phyloP scores from a whole-genome alignment of 805 yeast genomes.

The Saccharomyces cerevisiae region DNA sequence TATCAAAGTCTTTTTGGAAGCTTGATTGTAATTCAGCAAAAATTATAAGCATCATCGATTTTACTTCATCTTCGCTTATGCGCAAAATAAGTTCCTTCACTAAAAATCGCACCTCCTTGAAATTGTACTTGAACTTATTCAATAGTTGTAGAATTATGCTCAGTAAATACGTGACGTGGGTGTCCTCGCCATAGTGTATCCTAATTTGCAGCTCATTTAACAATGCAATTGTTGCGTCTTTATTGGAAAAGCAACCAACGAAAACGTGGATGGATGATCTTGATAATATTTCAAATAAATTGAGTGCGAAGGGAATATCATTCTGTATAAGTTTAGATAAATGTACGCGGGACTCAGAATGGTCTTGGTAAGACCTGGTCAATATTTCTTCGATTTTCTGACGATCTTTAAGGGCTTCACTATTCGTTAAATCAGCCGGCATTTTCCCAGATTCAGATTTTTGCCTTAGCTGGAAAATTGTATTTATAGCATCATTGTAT shows the following conservation, averaged over 20 bases:
- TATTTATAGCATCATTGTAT: constrained; percentile 14
- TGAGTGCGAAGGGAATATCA: constrained; percentile 13
- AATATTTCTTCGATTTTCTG: constrained; percentile 16
- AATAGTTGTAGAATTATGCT: constrained; percentile 23
- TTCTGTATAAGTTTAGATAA: constrained; percentile 8
- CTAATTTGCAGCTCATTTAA: constrained; percentile 13
- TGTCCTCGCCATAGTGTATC: constrained; percentile 16
- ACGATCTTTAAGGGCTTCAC: neutral
- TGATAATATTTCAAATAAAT: constrained; percentile 17
- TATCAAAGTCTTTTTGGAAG: constrained; percentile 15
- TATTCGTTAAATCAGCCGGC: neutral
- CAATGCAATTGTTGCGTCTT: constrained; percentile 12
- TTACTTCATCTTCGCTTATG: constrained; percentile 13
- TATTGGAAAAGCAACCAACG: constrained; percentile 17
- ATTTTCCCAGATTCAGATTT: neutral
- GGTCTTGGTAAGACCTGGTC: constrained; percentile 24
- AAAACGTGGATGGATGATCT: constrained; percentile 14
- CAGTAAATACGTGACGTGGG: constrained; percentile 13
- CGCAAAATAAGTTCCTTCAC: constrained; percentile 21
- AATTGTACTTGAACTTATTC: constrained; percentile 18
- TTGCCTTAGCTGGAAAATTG: constrained; percentile 7
- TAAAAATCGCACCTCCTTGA: constrained; percentile 20
- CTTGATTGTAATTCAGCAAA: constrained; percentile 12
- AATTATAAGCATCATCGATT: constrained; percentile 17
- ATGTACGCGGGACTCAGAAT: constrained; percentile 16